A percentile compares a stretch with the other conserved stretches of the same genome.
phyloP scores from a whole-genome alignment of 1,139 yeast species.

The Hyphopichia buzzinii region DNA sequence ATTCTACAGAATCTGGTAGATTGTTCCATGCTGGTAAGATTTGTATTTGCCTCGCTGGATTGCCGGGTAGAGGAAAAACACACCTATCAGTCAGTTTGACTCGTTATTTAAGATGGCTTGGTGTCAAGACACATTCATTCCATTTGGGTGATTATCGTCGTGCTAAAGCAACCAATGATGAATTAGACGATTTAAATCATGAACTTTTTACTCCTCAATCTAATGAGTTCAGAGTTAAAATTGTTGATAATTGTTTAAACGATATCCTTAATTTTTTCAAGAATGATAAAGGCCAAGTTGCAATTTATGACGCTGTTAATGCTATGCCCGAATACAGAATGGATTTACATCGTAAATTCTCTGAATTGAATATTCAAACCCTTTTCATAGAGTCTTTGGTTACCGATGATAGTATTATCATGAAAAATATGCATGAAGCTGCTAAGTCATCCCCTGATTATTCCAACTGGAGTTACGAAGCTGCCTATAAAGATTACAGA shows the following conservation, averaged over 20 bases:
- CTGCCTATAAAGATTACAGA: slow-evolving; percentile 61
- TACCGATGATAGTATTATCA: slow-evolving; percentile 67
- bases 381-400: slow-evolving; percentile 86
- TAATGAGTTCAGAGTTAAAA: slow-evolving; percentile 53
- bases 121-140: slow-evolving; percentile 88
- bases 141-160: slow-evolving; percentile 93
- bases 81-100: slow-evolving; percentile 89
- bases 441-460: slow-evolving; percentile 91
- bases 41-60: slow-evolving; percentile 83
- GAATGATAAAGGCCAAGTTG: slow-evolving; percentile 83
- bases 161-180: slow-evolving; percentile 47
- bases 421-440: slow-evolving; percentile 73
- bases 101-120: slow-evolving; percentile 90
- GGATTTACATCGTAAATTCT: slow-evolving; percentile 54
- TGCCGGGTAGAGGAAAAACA: slow-evolving; percentile 96
- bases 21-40: slow-evolving; percentile 95
- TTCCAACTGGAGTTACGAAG: slow-evolving; percentile 62
- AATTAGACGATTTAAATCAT: slow-evolving; percentile 60
- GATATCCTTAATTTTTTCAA: slow-evolving; percentile 74
- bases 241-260: slow-evolving; percentile 61
- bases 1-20: slow-evolving; percentile 86
- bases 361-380: slow-evolving; percentile 63
- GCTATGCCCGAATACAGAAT: slow-evolving; percentile 70
- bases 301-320: slow-evolving; percentile 94
- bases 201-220: slow-evolving; percentile 72